Evolutionary conservation across 1,139 yeast genomes (phyloP), one percentile per base, ranked within the genome.

Genomic region (Suhomyces taliae): DNA sequence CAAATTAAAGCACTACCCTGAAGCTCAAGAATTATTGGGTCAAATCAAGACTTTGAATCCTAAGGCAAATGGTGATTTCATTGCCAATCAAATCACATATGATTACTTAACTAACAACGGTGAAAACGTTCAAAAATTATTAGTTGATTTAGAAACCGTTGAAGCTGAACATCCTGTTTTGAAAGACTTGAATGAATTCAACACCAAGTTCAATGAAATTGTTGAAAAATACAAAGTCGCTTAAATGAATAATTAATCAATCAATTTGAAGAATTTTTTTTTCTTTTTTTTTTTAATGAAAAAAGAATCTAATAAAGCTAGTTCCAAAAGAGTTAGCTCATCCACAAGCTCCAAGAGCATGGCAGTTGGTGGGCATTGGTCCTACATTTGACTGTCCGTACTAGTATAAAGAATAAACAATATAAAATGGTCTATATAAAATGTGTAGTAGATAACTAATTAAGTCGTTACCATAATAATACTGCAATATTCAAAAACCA

Each of bases 11-110:
- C 79, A 74, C 55, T 67, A 60, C 48, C 72, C 81, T 61, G 66
- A 76, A 74, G 66, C 79, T 58, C 62, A 74, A 67, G 69, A 75
- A 70, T 61, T 81, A 40, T 64, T 78, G 43, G 61, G 65, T 40
- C 83, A 80, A 57, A 78, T 74, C 24, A 57, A 62, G 26, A 51
- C 60, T 4, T 60, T 64, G 52, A 69, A 65, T 6, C 64, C 66
- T n/a, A 55, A 52, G 19, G 54, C 64, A 10, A 66, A 69, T 53
- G 77, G 76, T 26, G 85, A 85, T 53, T 75, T 79, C 24, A 58
- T 83, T 45, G 86, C 85, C 31, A 83, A 85, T 62, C 72, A 79
- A 56, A 74, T 83, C 53, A 72, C 86, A 1, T 72, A 71, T 43
- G 79, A 80, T 43, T 77, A 78, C 52, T 66, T 82, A 49, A 68